Percentiles rank a stretch among this genome's conserved stretches.
Evolutionary conservation across 139 green algal species (phyloP).

Genomic region (Picochlorum sp.): DNA sequence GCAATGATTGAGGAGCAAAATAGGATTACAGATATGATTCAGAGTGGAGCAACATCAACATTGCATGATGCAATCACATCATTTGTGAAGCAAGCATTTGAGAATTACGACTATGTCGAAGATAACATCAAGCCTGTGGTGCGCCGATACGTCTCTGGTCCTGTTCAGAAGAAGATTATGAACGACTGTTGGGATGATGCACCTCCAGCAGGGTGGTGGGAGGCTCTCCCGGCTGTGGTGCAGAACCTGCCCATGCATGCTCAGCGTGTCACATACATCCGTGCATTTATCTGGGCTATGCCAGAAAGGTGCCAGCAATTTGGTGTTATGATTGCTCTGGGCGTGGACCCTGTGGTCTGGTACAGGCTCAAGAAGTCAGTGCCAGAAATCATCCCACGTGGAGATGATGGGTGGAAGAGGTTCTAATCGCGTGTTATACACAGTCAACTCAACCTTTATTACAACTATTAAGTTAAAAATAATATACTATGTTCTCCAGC

Average conservation of each 20-base stretch:
- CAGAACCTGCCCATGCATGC: conserved; percentile 33
- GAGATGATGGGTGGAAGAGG: conserved; percentile 23
- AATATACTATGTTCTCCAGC: conserved; percentile 53
- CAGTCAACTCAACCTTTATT: no score
- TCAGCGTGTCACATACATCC: conserved; percentile 39
- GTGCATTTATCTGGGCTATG: conserved; percentile 44
- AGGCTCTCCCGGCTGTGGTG: conserved; percentile 30
- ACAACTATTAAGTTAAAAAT: neutral
- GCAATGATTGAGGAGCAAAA: conserved; percentile 11
- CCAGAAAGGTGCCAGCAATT: conserved; percentile 24
- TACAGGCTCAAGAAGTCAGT: conserved; percentile 7
- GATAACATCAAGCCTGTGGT: conserved; percentile 37
- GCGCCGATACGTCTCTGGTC: conserved; percentile 31
- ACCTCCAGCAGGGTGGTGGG: conserved; percentile 28
- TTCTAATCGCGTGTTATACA: conserved; percentile 1
- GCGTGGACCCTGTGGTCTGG: conserved; percentile 11
- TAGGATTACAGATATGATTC: conserved; percentile 4
- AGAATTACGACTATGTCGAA: conserved; percentile 5
- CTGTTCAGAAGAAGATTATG: conserved; percentile 32
- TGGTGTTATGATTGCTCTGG: conserved; percentile 23
- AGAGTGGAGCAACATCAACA: neutral
- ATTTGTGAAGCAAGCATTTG: neutral
- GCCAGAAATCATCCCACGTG: conserved; percentile 25
- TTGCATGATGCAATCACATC: neutral
- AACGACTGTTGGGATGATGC: conserved; percentile 23